phyloP scores from a whole-genome alignment of 805 yeast species.

The Komagataella phaffii region DNA sequence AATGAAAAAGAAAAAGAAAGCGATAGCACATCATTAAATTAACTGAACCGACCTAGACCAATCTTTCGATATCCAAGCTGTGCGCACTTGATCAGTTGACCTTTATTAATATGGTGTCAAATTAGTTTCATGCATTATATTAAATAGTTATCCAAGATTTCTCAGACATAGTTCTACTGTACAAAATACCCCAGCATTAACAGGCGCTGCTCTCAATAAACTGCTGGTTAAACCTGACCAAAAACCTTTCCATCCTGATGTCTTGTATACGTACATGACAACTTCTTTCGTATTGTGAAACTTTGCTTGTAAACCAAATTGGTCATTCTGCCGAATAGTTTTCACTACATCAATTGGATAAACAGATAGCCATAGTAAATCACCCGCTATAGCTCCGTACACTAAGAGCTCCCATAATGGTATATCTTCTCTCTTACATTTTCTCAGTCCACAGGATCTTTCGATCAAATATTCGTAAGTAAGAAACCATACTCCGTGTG shows the following conservation, averaged over 20 bases:
- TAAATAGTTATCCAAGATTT: conserved; percentile 19
- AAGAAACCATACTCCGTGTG: conserved; percentile 79
- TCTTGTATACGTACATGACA: conserved; percentile 32
- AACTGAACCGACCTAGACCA: neutral
- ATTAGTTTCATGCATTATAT: neutral
- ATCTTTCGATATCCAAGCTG: neutral
- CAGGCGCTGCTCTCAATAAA: conserved; percentile 93
- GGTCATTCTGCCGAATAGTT: conserved; percentile 67
- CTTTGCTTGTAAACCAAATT: conserved; percentile 35
- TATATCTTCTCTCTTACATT: conserved; percentile 47
- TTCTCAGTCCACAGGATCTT: conserved; percentile 35
- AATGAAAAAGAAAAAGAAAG: neutral
- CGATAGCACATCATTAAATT: neutral
- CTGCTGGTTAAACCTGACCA: conserved; percentile 90
- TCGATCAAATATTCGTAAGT: conserved; percentile 83
- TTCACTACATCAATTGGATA: conserved; percentile 91
- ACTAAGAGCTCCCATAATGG: conserved; percentile 80
- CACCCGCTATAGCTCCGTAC: conserved; percentile 69
- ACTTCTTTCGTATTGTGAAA: conserved; percentile 52
- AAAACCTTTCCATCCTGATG: conserved; percentile 61
- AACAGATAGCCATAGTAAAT: conserved; percentile 70
- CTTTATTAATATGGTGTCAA: neutral
- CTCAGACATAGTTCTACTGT: conserved; percentile 89
- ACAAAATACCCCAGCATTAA: conserved; percentile 92
- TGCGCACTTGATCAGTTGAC: neutral